Evolutionary conservation across 768 basidiomycete species (phyloP).

Genomic region (Lentinula boryana): DNA sequence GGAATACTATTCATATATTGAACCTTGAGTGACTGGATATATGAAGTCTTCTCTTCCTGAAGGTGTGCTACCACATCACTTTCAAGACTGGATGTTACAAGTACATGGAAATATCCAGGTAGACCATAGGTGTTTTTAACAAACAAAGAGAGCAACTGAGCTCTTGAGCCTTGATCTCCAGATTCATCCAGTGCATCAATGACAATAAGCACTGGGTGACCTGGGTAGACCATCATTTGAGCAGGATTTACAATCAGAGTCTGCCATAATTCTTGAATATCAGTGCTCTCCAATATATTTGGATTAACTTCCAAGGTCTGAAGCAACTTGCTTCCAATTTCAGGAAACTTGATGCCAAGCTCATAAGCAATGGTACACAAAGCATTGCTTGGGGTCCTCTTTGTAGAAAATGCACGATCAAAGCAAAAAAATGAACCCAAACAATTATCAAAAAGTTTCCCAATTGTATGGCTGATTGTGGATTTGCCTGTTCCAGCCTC

Average conservation of each 20-base stretch:
- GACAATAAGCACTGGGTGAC: not conserved
- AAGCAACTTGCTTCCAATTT: not conserved
- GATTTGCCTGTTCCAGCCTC: constrained; percentile 2
- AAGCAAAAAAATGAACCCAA: not conserved
- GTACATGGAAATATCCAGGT: not conserved
- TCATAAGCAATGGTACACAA: not conserved
- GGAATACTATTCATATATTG: not conserved
- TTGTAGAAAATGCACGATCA: not conserved
- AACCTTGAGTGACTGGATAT: not conserved
- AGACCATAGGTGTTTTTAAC: not conserved
- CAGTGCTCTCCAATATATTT: not conserved
- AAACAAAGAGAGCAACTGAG: not conserved
- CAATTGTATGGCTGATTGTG: not conserved
- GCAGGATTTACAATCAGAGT: not conserved
- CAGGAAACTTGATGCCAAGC: not conserved
- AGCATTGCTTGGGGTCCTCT: not conserved
- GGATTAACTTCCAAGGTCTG: not conserved
- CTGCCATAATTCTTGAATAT: not conserved
- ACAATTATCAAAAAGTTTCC: not conserved
- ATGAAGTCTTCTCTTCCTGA: not conserved
- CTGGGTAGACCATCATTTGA: not conserved
- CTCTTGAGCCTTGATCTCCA: not conserved
- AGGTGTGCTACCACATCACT: not conserved
- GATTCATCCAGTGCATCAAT: constrained; percentile 1
- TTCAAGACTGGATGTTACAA: not conserved